phyloP scores from a whole-genome alignment of 257 asterid species.

The Solanum ahanhuiri region DNA sequence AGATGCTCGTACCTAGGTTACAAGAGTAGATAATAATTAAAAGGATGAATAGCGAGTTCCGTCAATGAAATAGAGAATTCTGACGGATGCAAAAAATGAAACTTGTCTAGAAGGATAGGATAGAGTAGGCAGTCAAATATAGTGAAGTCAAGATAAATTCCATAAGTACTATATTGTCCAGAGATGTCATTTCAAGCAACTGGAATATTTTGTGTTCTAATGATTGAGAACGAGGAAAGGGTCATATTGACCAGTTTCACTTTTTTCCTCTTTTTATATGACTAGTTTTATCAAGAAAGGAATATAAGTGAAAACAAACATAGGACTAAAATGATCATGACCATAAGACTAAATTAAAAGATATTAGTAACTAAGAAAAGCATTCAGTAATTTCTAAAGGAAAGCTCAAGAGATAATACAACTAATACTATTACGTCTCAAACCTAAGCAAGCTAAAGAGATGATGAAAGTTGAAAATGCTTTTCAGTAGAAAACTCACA shows the following conservation, averaged over 20 bases:
- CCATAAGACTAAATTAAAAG: not conserved
- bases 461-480: not conserved
- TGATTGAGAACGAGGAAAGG: not conserved
- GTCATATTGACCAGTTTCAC: not conserved
- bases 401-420: not conserved
- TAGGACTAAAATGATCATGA: not conserved
- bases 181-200: not conserved
- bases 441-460: not conserved
- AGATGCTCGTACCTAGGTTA: constrained; percentile 66
- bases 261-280: not conserved
- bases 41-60: not conserved
- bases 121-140: not conserved
- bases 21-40: not conserved
- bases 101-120: not conserved
- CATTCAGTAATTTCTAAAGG: not conserved
- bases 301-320: not conserved
- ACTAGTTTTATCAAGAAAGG: not conserved
- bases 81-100: not conserved
- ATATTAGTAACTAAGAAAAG: not conserved
- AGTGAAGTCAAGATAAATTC: not conserved
- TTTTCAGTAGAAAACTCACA: not conserved
- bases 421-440: not conserved
- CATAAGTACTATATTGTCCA: not conserved
- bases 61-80: not conserved
- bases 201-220: not conserved